phyloP scores from a whole-genome alignment of 768 basidiomycete species.

The Leccinellum albellum region DNA sequence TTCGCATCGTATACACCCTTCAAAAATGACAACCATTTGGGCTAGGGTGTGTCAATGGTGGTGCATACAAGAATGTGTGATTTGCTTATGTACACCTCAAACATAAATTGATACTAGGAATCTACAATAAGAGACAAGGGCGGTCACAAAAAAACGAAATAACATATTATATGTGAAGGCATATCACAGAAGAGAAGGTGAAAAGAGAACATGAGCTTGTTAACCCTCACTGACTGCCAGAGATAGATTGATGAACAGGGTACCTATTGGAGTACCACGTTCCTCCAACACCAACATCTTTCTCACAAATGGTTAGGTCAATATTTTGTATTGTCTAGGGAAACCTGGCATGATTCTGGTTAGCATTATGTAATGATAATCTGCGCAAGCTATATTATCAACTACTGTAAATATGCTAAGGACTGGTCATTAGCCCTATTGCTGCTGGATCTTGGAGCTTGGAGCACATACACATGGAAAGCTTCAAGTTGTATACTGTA shows the following conservation, averaged over 20 bases:
- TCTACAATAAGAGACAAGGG: neutral
- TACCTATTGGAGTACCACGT: slow-evolving; percentile 58
- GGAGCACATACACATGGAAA: no score
- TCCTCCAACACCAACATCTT: slow-evolving; percentile 55
- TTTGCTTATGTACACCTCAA: slow-evolving; percentile 44
- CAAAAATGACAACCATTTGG: slow-evolving; percentile 54
- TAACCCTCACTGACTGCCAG: neutral
- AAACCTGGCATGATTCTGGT: neutral
- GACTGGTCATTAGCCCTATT: no score
- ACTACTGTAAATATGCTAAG: no score
- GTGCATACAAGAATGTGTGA: neutral
- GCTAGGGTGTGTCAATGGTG: neutral
- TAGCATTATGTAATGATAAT: no score
- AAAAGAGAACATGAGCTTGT: neutral
- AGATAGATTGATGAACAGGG: slow-evolving; percentile 34
- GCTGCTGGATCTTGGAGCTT: no score
- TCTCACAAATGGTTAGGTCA: slow-evolving; percentile 56
- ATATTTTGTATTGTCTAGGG: slow-evolving; percentile 38
- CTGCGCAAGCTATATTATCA: no score
- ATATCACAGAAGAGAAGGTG: slow-evolving; percentile 51
- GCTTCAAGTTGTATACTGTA: no score
- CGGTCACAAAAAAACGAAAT: neutral
- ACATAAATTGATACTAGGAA: slow-evolving; percentile 54
- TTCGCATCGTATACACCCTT: no score
- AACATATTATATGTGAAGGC: slow-evolving; percentile 50